Evolutionary conservation across 345 rosid species (phyloP).

Genomic region (Pistacia atlantica): DNA sequence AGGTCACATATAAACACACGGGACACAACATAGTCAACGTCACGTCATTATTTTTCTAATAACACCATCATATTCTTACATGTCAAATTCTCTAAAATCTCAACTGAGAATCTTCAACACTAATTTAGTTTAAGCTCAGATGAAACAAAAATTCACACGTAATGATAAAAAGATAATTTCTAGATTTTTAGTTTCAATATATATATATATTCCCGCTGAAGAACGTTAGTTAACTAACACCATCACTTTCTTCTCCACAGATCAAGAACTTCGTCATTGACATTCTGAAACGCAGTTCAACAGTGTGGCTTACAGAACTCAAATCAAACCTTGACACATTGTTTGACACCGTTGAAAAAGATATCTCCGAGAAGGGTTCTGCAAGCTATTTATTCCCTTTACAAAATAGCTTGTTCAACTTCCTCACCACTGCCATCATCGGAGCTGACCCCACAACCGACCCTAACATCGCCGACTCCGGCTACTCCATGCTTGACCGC

Average conservation of each 20-base stretch:
- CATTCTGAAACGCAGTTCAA: constrained; percentile 68
- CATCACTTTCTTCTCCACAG: constrained; percentile 30
- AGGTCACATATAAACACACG: too few species aligned
- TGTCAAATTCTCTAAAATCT: too few species aligned
- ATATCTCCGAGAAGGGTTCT: constrained; percentile 39
- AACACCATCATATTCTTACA: too few species aligned
- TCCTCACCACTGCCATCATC: constrained; percentile 52
- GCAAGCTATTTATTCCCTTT: constrained; percentile 45
- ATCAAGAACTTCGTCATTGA: constrained; percentile 55
- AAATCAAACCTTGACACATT: constrained; percentile 48
- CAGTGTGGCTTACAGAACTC: constrained; percentile 57
- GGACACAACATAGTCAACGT: too few species aligned
- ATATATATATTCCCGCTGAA: background rate
- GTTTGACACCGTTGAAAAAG: constrained; percentile 55
- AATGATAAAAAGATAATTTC: too few species aligned
- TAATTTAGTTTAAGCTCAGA: too few species aligned
- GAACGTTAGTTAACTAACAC: background rate
- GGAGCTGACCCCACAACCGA: constrained; percentile 65
- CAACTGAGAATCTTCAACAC: too few species aligned
- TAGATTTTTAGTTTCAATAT: too few species aligned
- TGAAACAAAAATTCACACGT: too few species aligned
- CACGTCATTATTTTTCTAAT: too few species aligned
- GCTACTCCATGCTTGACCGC: constrained; percentile 44
- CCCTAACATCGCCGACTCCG: constrained; percentile 49
- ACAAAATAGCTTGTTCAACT: constrained; percentile 59